Evolutionary conservation across 164 flowering plant genomes (phyloP).

Genomic region (Aristolochia fimbriata): DNA sequence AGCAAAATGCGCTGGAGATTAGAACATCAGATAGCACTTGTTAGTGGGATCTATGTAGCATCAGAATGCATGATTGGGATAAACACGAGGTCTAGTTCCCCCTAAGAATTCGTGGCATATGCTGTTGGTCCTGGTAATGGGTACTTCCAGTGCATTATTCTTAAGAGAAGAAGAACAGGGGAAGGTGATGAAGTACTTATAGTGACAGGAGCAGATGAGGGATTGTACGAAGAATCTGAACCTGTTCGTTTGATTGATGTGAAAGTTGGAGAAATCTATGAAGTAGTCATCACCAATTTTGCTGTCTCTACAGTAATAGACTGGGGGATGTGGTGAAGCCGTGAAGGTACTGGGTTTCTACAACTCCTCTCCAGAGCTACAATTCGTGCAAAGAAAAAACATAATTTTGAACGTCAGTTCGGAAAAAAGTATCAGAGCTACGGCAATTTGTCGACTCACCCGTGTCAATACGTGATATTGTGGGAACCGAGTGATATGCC

Average conservation of each 20-base stretch:
- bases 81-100: constrained; percentile 61
- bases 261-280: constrained; percentile 77
- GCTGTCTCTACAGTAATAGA: constrained; percentile 90
- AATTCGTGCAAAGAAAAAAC: constrained; percentile 64
- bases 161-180: constrained; percentile 13
- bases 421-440: constrained; percentile 95
- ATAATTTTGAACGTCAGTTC: constrained; percentile 65
- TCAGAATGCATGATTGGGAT: constrained; percentile 96
- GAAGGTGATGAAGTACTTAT: constrained; percentile 9
- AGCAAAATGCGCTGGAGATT: constrained; percentile 66
- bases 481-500: constrained; percentile 67
- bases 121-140: constrained; percentile 84
- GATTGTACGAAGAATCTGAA: constrained; percentile 21
- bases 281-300: constrained; percentile 61
- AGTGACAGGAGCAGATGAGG: background rate
- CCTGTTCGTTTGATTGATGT: constrained; percentile 78
- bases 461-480: constrained; percentile 80
- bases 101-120: constrained; percentile 64
- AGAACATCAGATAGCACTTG: constrained; percentile 31
- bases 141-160: constrained; percentile 79
- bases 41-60: constrained; percentile 80
- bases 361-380: constrained; percentile 74
- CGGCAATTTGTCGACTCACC: constrained; percentile 45
- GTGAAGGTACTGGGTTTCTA: constrained; percentile 79
- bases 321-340: constrained; percentile 80